A percentile compares a stretch with the other conserved stretches of the same genome.
These are phyloP conservation scores for Hyaloperonospora arabidopsidis DNA, from an alignment of 352 stramenopile species.

Conservation along the genomic window DNA sequence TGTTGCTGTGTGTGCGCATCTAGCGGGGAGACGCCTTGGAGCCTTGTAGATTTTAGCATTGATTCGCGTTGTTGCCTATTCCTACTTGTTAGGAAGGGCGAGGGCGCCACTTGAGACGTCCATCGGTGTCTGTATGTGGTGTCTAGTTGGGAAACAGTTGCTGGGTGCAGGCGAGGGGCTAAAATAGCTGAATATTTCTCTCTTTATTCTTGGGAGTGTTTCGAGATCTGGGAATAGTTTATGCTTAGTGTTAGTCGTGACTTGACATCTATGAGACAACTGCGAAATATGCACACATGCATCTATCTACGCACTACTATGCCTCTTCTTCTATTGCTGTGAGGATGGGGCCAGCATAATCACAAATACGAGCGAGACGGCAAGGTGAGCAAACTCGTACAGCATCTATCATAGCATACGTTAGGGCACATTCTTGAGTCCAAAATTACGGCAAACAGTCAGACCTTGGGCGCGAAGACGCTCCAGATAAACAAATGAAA, in stretches of 20 bases:
- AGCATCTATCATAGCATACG: slow-evolving; percentile 43
- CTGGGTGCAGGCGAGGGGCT: slow-evolving; percentile 27
- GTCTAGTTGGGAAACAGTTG: slow-evolving; percentile 26
- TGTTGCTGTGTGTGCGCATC: slow-evolving; percentile 1
- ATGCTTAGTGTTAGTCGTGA: background rate
- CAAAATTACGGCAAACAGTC: background rate
- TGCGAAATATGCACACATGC: too few relatives aligned
- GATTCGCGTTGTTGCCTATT: slow-evolving; percentile 37
- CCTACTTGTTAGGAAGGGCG: slow-evolving; percentile 40
- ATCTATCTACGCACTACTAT: background rate
- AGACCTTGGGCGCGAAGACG: slow-evolving; percentile 86
- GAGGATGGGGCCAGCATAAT: slow-evolving; percentile 10
- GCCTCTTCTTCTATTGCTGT: background rate
- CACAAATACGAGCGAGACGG: slow-evolving; percentile 28
- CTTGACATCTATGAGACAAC: too few relatives aligned
- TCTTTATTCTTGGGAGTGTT: slow-evolving; percentile 28
- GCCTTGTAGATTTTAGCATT: slow-evolving; percentile 30
- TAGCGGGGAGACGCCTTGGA: slow-evolving; percentile 22
- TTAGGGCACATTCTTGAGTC: background rate
- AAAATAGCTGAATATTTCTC: slow-evolving; percentile 38
- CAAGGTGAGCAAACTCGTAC: slow-evolving; percentile 59
- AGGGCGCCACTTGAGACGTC: slow-evolving; percentile 15
- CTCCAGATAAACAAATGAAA: slow-evolving; percentile 90
- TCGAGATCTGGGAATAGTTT: background rate
- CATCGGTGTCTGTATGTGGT: slow-evolving; percentile 10